These are phyloP conservation scores for Rhododendron henanense DNA, from an alignment of 148 eudicot species.

Conservation along the genomic window DNA sequence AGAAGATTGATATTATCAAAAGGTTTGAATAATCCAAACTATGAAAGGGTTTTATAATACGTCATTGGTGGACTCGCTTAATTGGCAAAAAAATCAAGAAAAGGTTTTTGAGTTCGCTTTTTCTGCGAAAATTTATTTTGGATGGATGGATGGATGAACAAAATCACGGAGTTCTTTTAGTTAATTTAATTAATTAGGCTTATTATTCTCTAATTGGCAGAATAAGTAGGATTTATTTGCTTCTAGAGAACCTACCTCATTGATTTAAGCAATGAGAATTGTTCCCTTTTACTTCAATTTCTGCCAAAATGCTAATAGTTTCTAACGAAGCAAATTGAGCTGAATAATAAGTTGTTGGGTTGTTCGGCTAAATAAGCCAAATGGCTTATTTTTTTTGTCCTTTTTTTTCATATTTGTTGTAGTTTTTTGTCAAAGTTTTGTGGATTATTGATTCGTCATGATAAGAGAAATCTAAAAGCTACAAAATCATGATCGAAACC, in stretches of 20 bases:
- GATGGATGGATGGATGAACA: no score
- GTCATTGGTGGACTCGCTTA: background rate
- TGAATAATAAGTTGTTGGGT: background rate
- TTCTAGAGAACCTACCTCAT: background rate
- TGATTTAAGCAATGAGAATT: background rate
- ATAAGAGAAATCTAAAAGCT: no score
- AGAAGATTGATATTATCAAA: background rate
- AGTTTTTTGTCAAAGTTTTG: no score
- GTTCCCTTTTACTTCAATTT: background rate
- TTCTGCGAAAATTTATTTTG: background rate
- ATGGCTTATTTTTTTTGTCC: no score
- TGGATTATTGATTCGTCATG: no score
- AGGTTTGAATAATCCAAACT: background rate
- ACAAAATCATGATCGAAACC: no score
- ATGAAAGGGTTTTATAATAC: no score
- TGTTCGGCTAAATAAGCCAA: no score
- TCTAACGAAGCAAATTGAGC: background rate
- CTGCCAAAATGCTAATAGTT: background rate
- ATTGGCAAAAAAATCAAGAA: background rate
- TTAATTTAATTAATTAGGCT: no score
- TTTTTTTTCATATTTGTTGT: no score
- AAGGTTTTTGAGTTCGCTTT: background rate
- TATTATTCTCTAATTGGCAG: no score
- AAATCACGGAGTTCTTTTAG: no score
- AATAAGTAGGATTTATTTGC: background rate